Evolutionary conservation across 805 yeast species (phyloP), one percentile per base, ranked within the genome.

Genomic region (Priceomyces castillae): DNA sequence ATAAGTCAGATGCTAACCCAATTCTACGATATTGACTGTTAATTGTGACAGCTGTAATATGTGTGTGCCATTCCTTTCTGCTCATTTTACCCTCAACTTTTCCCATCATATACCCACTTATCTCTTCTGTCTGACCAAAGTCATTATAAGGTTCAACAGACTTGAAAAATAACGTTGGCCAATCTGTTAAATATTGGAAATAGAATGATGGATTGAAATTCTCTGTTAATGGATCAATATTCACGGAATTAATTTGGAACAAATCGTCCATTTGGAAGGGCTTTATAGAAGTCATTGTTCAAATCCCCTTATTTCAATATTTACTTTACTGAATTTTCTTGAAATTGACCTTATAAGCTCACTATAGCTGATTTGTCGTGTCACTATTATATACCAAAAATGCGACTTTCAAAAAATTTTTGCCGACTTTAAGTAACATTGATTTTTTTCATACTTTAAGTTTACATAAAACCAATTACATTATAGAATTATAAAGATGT

Each of bases 31-130:
- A 92, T 41, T 80, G 82, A 10, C 87, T 83, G 46, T 85, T 84
- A 1, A 94, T 85, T 0, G 98, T 90, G 3, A 94, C 96, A 0
- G 99, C 98, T 0, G 98, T 89, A 39, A 94, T 90, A 62, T 94
- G 99, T 1, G 96, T 80, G 58, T 94, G 99, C 96, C 97, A 92
- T 46, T 90, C 94, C 37, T 75, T 79, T 4, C 76, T 80, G 30
- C 71, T 47, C 30, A 70, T 43, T 39, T 65, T 71, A 0, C 99
- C 99, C 61, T 94, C 99, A 1, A 95, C 83, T 62, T 94, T 94
- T n/a, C 95, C 98, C 81, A 94, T 81, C 95, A 94, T 84, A 59
- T 86, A 85, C 0, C 90, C 92, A 26, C 86, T 71, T 22, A 71
- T 66, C 37, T 60, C 64, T 31, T 45, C 23, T 2, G 35, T 39